A percentile compares a stretch with the other conserved stretches of the same genome.
phyloP scores from a whole-genome alignment of 345 rosid genomes.

The Mallotus nudiflorus region DNA sequence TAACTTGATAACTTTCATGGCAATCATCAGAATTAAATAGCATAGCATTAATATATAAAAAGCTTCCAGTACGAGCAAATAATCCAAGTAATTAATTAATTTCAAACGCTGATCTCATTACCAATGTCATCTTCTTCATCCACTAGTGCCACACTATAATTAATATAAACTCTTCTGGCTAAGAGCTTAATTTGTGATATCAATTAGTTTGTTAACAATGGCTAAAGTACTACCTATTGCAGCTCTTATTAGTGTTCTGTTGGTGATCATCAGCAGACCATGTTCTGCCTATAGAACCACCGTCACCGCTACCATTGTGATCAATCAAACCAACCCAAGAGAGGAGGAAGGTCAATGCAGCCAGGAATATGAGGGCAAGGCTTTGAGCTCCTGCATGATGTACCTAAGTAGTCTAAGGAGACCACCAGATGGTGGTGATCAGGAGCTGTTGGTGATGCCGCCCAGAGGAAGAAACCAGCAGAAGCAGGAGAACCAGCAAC shows the following conservation, averaged over 20 bases:
- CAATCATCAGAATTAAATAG: too few species aligned
- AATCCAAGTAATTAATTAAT: too few species aligned
- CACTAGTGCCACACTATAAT: not conserved
- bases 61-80: too few species aligned
- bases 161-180: too few species aligned
- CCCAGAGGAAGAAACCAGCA: not conserved
- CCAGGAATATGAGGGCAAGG: not conserved
- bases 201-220: not conserved
- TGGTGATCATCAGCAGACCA: not conserved
- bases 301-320: not conserved
- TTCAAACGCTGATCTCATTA: not conserved
- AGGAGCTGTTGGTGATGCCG: not conserved
- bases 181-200: too few species aligned
- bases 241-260: not conserved
- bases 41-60: too few species aligned
- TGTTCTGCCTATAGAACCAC: not conserved
- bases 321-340: not conserved
- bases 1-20: too few species aligned
- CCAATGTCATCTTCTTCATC: not conserved
- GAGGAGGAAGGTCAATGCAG: not conserved
- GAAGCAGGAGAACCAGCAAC: not conserved
- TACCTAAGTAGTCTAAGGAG: not conserved
- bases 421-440: not conserved
- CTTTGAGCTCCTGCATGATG: not conserved
- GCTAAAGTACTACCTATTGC: not conserved